These are phyloP conservation scores for Chytriomyces sp. DNA, from an alignment of 192 early-diverging fungal species.

Conservation along the genomic window DNA sequence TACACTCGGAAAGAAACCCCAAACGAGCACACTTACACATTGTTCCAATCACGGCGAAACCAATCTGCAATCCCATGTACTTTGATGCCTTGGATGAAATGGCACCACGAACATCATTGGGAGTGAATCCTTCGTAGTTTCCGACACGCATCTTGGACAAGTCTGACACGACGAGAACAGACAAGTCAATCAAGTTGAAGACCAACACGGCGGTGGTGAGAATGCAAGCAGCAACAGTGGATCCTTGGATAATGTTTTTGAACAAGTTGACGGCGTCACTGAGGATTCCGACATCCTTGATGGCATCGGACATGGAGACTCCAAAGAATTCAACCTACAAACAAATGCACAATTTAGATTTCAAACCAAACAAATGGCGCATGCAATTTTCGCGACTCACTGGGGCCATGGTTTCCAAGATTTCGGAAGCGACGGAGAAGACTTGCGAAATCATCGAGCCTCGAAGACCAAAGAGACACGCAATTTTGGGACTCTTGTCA, in stretches of 20 bases:
- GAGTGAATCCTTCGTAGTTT: background rate
- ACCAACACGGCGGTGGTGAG: background rate
- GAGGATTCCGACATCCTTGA: background rate
- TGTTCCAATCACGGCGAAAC: constrained; percentile 8
- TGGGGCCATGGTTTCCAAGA: background rate
- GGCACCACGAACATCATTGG: background rate
- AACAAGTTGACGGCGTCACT: constrained; percentile 2
- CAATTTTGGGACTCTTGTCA: too few relatives aligned
- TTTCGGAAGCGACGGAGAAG: background rate
- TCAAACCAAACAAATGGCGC: background rate
- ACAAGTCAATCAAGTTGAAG: constrained; percentile 19
- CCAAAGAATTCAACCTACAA: background rate
- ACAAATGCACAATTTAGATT: background rate
- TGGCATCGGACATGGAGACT: background rate
- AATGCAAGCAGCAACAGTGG: background rate
- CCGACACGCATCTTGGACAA: constrained; percentile 2
- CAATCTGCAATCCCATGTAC: constrained; percentile 15
- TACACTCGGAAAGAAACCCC: background rate
- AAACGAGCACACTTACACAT: constrained; percentile 11
- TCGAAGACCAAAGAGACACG: too few relatives aligned
- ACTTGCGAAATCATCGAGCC: background rate
- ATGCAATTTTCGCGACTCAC: background rate
- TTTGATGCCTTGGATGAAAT: background rate
- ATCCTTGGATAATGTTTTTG: constrained; percentile 5
- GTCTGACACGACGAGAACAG: background rate